Percentiles rank a stretch among this genome's conserved stretches.
These are phyloP conservation scores for Pelagomonas calceolata DNA, from an alignment of 108 stramenopile species.

Conservation along the genomic window DNA sequence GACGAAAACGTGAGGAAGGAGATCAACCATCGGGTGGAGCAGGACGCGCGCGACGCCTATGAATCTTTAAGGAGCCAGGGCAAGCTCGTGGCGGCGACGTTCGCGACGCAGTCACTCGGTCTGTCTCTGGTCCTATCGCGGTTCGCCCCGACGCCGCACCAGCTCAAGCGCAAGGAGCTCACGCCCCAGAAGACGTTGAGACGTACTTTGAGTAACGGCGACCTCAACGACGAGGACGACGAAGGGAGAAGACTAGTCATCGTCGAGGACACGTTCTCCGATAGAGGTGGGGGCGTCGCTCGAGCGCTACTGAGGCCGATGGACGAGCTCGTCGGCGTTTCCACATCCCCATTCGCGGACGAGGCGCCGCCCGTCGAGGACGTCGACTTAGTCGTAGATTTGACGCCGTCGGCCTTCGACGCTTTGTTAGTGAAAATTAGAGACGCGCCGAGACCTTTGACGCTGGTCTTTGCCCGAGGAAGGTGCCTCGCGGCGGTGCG, in stretches of 20 bases:
- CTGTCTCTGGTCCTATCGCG: neutral
- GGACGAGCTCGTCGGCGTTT: neutral
- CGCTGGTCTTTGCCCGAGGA: neutral
- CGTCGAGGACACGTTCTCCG: neutral
- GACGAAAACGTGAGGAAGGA: too few relatives aligned
- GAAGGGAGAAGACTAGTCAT: neutral
- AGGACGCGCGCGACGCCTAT: neutral
- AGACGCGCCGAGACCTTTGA: neutral
- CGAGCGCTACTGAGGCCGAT: neutral
- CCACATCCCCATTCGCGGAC: neutral
- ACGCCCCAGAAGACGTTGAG: too few relatives aligned
- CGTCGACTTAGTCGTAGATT: neutral
- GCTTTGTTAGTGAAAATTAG: neutral
- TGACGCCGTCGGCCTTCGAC: neutral
- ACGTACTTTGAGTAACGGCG: neutral
- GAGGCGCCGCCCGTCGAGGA: too few relatives aligned
- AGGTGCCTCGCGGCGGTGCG: neutral
- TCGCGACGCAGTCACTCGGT: neutral
- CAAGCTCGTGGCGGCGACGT: neutral
- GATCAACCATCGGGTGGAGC: too few relatives aligned
- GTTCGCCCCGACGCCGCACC: neutral
- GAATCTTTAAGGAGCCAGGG: neutral
- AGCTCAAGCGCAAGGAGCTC: too few relatives aligned
- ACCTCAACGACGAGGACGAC: neutral
- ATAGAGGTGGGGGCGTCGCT: neutral